These are phyloP conservation scores for Aspergillus tamarii DNA, from an alignment of 2,329 filamentous ascomycete genomes.

Conservation along the genomic window DNA sequence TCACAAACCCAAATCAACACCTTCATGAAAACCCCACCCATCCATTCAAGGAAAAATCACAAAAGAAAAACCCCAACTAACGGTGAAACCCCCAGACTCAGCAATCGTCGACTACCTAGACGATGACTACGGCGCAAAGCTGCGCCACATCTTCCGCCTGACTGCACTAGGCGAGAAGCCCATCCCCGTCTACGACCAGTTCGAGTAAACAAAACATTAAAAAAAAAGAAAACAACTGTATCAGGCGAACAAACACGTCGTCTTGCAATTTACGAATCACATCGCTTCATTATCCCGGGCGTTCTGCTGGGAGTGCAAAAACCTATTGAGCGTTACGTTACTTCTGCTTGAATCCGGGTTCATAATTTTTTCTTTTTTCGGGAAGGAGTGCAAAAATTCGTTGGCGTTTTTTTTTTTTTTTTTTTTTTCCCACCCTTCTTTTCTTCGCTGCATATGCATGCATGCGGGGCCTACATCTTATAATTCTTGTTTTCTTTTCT, in stretches of 20 bases:
- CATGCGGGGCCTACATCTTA: not conserved
- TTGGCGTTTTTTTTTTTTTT: not conserved
- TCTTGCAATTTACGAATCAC: not conserved
- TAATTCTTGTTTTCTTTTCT: slow-evolving; percentile 3
- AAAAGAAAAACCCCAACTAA: slow-evolving; percentile 14
- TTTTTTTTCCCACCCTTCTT: not conserved
- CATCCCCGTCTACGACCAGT: slow-evolving; percentile 47
- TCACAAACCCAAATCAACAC: slow-evolving; percentile 7
- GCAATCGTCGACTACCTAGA: slow-evolving; percentile 55
- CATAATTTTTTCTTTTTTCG: slow-evolving; percentile 5
- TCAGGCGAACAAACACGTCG: not conserved
- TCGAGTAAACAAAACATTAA: slow-evolving; percentile 32
- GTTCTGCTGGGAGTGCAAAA: not conserved
- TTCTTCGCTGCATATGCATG: not conserved
- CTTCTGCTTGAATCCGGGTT: slow-evolving; percentile 1
- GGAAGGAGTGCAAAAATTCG: not conserved
- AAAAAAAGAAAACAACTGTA: not conserved
- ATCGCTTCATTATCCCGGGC: not conserved
- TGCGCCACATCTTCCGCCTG: slow-evolving; percentile 56
- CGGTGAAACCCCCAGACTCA: slow-evolving; percentile 41
- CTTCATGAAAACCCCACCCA: not conserved
- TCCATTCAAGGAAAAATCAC: not conserved
- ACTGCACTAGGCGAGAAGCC: slow-evolving; percentile 54
- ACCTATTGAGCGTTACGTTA: not conserved
- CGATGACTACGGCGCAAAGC: slow-evolving; percentile 50